Evolutionary conservation across 768 basidiomycete species (phyloP).

Genomic region (Pleurotus giganteus): DNA sequence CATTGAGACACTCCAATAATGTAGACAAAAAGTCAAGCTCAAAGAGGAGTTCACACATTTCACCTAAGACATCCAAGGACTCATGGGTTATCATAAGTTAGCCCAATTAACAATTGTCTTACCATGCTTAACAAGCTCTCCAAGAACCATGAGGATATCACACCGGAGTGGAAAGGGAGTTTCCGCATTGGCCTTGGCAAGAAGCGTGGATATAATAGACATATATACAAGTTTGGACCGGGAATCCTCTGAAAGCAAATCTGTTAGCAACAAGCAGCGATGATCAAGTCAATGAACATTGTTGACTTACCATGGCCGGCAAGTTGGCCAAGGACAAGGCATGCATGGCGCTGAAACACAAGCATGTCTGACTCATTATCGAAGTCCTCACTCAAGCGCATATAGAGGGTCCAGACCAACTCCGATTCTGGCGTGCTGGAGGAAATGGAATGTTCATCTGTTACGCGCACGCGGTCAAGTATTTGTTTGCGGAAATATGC

Average conservation of each 20-base stretch:
- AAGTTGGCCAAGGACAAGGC: background rate
- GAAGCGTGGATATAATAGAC: background rate
- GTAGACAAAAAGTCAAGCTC: background rate
- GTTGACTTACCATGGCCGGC: background rate
- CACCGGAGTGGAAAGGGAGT: background rate
- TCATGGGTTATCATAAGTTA: background rate
- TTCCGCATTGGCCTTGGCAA: background rate
- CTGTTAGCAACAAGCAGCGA: no score
- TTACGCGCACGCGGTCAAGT: no score
- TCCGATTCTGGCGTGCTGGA: no score
- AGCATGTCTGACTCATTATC: no score
- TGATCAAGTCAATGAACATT: background rate
- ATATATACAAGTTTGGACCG: background rate
- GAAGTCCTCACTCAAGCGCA: no score
- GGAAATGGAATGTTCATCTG: no score
- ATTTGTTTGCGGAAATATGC: no score
- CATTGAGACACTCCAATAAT: background rate
- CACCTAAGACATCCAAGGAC: background rate
- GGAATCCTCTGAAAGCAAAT: background rate
- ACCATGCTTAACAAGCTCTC: slow-evolving; percentile 2
- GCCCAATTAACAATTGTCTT: background rate
- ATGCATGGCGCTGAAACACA: slow-evolving; percentile 1
- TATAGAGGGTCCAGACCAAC: no score
- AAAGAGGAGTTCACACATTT: background rate
- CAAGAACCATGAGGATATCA: background rate